Percentiles rank a stretch among this genome's conserved stretches.
Evolutionary conservation across 495 filamentous ascomycete genomes (phyloP).

Genomic region (Trichoderma gamsii): DNA sequence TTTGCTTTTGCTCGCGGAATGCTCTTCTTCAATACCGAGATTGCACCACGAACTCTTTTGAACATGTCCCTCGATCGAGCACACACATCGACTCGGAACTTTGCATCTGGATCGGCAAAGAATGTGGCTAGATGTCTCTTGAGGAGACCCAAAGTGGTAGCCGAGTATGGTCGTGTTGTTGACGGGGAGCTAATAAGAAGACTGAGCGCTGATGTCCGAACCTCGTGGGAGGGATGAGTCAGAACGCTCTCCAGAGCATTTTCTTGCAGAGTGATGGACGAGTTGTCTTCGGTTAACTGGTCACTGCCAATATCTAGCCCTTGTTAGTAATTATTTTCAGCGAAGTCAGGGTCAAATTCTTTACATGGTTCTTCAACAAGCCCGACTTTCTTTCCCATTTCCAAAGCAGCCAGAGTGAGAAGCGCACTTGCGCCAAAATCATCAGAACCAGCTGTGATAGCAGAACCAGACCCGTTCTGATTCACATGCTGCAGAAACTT

Average conservation of each 20-base stretch:
- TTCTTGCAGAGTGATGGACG: constrained; percentile 34
- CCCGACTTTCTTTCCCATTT: constrained; percentile 72
- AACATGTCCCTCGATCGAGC: constrained; percentile 61
- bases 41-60: constrained; percentile 52
- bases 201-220: constrained; percentile 69
- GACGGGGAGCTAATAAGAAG: constrained; percentile 64
- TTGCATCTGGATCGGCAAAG: constrained; percentile 77
- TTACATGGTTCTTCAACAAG: constrained; percentile 68
- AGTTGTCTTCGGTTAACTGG: constrained; percentile 14
- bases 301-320: constrained; percentile 19
- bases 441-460: neutral
- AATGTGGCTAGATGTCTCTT: constrained; percentile 57
- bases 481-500: constrained; percentile 49
- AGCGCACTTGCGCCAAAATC: constrained; percentile 31
- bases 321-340: constrained; percentile 11
- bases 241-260: constrained; percentile 49
- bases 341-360: constrained; percentile 21
- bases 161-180: constrained; percentile 62
- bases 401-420: constrained; percentile 60
- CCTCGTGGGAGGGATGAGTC: constrained; percentile 51
- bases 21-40: constrained; percentile 38
- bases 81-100: constrained; percentile 70
- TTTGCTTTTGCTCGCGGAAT: constrained; percentile 20
- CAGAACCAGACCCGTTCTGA: neutral
- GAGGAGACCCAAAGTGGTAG: constrained; percentile 52